Evolutionary conservation across 2,329 filamentous ascomycete genomes (phyloP).

Genomic region (Emericellopsis cladophorae): DNA sequence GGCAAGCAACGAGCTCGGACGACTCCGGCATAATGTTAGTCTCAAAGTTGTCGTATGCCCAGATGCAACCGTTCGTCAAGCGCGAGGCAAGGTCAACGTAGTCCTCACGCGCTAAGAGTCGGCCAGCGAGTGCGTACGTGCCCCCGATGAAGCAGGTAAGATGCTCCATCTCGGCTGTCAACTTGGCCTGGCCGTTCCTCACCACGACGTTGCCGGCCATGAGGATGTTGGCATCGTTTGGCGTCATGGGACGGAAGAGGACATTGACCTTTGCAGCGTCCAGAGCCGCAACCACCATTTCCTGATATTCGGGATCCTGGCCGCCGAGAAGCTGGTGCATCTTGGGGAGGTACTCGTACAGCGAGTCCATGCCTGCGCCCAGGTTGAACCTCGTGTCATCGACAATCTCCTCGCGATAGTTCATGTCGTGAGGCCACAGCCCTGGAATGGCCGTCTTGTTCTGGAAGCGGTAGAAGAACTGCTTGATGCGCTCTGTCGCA

Average conservation of each 20-base stretch:
- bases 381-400: conserved; percentile 21
- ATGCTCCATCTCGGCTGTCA: conserved; percentile 35
- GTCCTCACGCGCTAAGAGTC: conserved; percentile 37
- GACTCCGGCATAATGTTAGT: conserved; percentile 43
- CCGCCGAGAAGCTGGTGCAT: conserved; percentile 53
- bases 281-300: conserved; percentile 52
- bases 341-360: conserved; percentile 50
- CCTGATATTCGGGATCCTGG: conserved; percentile 44
- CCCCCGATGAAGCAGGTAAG: conserved; percentile 60
- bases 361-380: conserved; percentile 31
- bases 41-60: conserved; percentile 36
- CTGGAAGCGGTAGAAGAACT: conserved; percentile 52
- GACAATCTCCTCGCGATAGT: conserved; percentile 40
- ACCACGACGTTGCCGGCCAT: conserved; percentile 33
- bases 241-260: conserved; percentile 56
- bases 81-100: conserved; percentile 32
- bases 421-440: conserved; percentile 56
- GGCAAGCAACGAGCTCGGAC: conserved; percentile 23
- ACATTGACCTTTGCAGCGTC: conserved; percentile 48
- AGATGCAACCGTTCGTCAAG: conserved; percentile 39
- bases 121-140: conserved; percentile 55
- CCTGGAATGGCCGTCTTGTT: conserved; percentile 56
- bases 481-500: conserved; percentile 61
- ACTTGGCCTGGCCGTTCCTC: conserved; percentile 12
- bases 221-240: conserved; percentile 45